Evolutionary conservation across 225 moss, liverwort and hornwort genomes (phyloP), one percentile per base, ranked within the genome.

Genomic region (Sphagnum tenellum): DNA sequence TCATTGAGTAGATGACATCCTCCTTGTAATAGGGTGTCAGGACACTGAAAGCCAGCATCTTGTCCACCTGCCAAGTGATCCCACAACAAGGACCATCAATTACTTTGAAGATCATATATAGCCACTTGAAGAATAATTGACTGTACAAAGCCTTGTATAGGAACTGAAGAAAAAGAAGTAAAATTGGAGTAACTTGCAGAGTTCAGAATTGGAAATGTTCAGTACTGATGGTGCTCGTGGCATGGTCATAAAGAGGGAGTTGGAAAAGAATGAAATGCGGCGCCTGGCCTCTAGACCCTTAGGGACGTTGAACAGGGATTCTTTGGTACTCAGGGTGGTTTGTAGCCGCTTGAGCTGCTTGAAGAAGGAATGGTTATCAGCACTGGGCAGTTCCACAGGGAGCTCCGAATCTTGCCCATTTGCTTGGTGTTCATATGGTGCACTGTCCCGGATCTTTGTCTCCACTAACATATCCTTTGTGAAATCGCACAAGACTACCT

Each of bases 181-280:
- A 63, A 3, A 62, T 9, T 14, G 56, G 3, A 11, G 3, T 62
- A 5, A 47, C 46, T 64, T 2, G 8, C 13, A 64, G 50, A 10
- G 12, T n/a, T 64, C 46, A 8, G 50, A 3, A 64, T 14, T 5
- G 12, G 47, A 13, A 52, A 64, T 14, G 29, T 29, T 63, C 55
- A 50, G 47, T 67, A 94, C 94, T 92, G 77, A 84, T 54, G 90
- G 90, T 64, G 98, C 98, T 29, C 89, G 87, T 47, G 98, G 98
- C 87, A 99, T 99, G 10, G 89, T 99, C 98, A 99, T 99, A 69
- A 99, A 99, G 62, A 99, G 84, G 56, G 98, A 99, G 78, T 99
- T 99, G 64, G 89, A 82, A 71, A 99, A 99, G 69, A 99, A 99
- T 3, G 93, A 76, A 68, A 99, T 79, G 45, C 98, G 85, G 8